phyloP scores from a whole-genome alignment of 1,284 basidiomycete species.

The Anthracocystis setariae region DNA sequence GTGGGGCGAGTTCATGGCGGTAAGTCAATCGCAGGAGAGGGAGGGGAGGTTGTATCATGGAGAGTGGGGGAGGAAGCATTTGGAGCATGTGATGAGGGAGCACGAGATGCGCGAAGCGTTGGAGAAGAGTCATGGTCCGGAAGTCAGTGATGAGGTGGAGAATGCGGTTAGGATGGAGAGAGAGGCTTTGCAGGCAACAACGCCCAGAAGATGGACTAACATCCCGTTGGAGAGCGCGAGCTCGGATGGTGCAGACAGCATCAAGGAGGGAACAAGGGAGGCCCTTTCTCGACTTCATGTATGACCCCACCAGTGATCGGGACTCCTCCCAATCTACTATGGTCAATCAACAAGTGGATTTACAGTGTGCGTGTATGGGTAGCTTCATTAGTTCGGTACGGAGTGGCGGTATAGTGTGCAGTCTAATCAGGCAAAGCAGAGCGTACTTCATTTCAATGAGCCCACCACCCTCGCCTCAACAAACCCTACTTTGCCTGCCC shows the following conservation, averaged over 20 bases:
- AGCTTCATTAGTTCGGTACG: background rate
- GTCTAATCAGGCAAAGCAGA: no score
- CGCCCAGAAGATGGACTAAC: constrained; percentile 8
- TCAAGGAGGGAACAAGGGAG: background rate
- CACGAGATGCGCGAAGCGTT: background rate
- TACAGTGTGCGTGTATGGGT: no score
- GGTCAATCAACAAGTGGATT: no score
- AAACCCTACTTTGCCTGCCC: no score
- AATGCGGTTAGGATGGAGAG: background rate
- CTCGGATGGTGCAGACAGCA: background rate
- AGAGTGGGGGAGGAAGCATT: background rate
- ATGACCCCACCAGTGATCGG: no score
- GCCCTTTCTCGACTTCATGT: background rate
- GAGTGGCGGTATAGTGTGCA: no score
- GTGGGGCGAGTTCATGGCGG: constrained; percentile 7
- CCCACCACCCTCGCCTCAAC: no score
- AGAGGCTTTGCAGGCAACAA: constrained; percentile 2
- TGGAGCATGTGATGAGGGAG: background rate
- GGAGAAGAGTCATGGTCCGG: no score
- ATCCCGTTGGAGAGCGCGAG: background rate
- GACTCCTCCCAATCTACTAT: no score
- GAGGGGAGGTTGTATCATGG: no score
- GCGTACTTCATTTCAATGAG: no score
- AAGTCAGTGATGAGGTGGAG: background rate
- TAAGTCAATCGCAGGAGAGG: constrained; percentile 2